These are phyloP conservation scores for Rhodosporidiobolus odoratus DNA, from an alignment of 768 basidiomycete genomes.

Conservation along the genomic window DNA sequence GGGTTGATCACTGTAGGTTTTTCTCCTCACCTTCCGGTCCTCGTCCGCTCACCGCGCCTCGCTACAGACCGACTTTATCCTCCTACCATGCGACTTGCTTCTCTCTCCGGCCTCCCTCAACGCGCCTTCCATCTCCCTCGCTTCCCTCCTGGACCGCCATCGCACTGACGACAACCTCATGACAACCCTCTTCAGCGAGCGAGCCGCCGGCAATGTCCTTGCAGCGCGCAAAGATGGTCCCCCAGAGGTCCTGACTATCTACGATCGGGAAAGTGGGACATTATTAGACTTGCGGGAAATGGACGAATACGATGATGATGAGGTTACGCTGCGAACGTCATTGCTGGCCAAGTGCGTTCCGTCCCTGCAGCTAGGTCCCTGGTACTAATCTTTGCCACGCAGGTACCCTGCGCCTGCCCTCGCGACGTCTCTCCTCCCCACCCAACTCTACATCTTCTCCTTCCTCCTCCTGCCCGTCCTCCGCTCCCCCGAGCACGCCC, in stretches of 20 bases:
- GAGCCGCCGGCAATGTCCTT: conserved; percentile 23
- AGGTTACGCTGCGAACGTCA: conserved; percentile 26
- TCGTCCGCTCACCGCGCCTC: background rate
- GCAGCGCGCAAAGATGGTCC: conserved; percentile 34
- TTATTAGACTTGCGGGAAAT: conserved; percentile 36
- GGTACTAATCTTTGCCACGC: background rate
- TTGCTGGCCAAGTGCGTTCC: conserved; percentile 17
- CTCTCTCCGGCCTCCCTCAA: conserved; percentile 12
- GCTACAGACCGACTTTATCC: conserved; percentile 36
- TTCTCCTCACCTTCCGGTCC: background rate
- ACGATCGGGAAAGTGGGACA: conserved; percentile 9
- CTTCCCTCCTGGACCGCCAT: conserved; percentile 36
- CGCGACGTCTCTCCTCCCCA: conserved; percentile 34
- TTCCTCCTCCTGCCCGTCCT: conserved; percentile 30
- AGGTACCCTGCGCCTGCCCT: conserved; percentile 34
- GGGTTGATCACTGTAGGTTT: conserved; percentile 21
- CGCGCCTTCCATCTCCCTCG: conserved; percentile 28
- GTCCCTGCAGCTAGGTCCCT: background rate
- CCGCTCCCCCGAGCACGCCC: background rate
- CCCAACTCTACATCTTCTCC: conserved; percentile 39
- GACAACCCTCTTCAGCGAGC: conserved; percentile 36
- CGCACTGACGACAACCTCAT: conserved; percentile 37
- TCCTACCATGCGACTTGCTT: conserved; percentile 37
- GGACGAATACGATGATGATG: conserved; percentile 35
- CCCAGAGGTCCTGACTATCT: conserved; percentile 27